phyloP scores from a whole-genome alignment of 2,329 filamentous ascomycete species.

The Cercospora janseana region DNA sequence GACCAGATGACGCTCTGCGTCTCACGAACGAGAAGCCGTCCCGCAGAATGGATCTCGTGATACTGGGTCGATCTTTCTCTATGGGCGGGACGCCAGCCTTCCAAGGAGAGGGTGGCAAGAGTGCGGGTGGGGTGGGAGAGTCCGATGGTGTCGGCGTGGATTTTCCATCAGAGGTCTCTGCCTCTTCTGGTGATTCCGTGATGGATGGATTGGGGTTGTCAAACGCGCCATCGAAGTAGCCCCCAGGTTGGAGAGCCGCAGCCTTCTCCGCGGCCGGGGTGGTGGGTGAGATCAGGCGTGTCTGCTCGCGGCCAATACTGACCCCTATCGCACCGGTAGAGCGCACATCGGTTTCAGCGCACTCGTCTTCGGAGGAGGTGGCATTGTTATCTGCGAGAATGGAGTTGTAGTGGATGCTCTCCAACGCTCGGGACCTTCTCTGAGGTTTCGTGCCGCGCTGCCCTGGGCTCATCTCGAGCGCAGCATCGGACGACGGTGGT shows the following conservation, averaged over 20 bases:
- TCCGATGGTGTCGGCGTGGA: neutral
- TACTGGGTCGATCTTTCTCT: conserved; percentile 33
- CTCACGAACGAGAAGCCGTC: conserved; percentile 41
- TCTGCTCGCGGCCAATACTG: conserved; percentile 59
- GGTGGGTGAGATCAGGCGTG: conserved; percentile 54
- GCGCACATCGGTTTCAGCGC: conserved; percentile 42
- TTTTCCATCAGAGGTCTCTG: neutral
- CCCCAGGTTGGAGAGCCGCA: conserved; percentile 50
- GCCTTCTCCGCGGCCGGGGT: conserved; percentile 60
- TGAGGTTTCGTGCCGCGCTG: neutral
- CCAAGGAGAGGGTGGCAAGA: conserved; percentile 47
- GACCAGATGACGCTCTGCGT: conserved; percentile 43
- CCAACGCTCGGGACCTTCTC: conserved; percentile 38
- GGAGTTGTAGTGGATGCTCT: conserved; percentile 43
- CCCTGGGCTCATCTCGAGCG: neutral
- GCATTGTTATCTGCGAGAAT: conserved; percentile 39
- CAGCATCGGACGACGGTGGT: neutral
- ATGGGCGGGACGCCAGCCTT: conserved; percentile 40
- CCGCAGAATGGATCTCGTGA: conserved; percentile 37
- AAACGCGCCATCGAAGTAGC: conserved; percentile 43
- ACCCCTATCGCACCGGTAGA: conserved; percentile 56
- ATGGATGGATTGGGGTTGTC: conserved; percentile 3
- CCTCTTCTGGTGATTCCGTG: conserved; percentile 13
- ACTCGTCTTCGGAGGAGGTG: conserved; percentile 48
- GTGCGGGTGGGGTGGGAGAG: neutral